phyloP scores from a whole-genome alignment of 2,329 filamentous ascomycete species.

The Trichoderma gracile region DNA sequence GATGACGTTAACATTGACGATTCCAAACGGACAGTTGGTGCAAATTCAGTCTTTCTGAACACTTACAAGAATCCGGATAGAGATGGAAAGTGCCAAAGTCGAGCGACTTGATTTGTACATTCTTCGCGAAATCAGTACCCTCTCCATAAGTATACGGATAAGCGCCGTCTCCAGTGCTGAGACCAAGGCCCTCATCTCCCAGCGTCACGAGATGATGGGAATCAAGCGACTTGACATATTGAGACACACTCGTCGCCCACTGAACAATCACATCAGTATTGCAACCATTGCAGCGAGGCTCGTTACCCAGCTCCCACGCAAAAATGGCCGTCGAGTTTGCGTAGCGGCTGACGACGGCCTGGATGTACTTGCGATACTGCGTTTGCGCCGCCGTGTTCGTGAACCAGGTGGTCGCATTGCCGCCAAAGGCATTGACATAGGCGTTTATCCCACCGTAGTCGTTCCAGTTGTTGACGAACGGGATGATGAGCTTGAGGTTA shows the following conservation, averaged over 20 bases:
- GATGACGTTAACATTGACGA: not conserved
- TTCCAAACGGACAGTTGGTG: slow-evolving; percentile 25
- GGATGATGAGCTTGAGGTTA: slow-evolving; percentile 63
- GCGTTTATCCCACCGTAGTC: slow-evolving; percentile 67
- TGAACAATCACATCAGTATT: slow-evolving; percentile 37
- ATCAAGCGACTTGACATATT: slow-evolving; percentile 63
- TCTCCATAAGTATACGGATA: slow-evolving; percentile 55
- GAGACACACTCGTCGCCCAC: slow-evolving; percentile 58
- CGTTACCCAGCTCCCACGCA: slow-evolving; percentile 48
- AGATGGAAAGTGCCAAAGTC: slow-evolving; percentile 47
- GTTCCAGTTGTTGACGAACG: slow-evolving; percentile 68
- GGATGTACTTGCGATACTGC: slow-evolving; percentile 56
- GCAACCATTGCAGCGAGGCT: slow-evolving; percentile 39
- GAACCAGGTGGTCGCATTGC: slow-evolving; percentile 57
- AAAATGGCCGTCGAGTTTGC: slow-evolving; percentile 50
- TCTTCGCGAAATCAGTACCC: slow-evolving; percentile 53
- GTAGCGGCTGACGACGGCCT: slow-evolving; percentile 51
- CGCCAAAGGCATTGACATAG: slow-evolving; percentile 60
- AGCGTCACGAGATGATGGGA: slow-evolving; percentile 62
- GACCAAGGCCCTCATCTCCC: slow-evolving; percentile 57
- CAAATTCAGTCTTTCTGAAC: too few species aligned
- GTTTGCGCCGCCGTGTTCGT: slow-evolving; percentile 53
- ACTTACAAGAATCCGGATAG: slow-evolving; percentile 37
- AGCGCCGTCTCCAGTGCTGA: slow-evolving; percentile 46
- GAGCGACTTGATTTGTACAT: slow-evolving; percentile 53